Evolutionary conservation across 345 rosid genomes (phyloP), one percentile per base, ranked within the genome.

Genomic region (Rhodamnia rubescens): DNA sequence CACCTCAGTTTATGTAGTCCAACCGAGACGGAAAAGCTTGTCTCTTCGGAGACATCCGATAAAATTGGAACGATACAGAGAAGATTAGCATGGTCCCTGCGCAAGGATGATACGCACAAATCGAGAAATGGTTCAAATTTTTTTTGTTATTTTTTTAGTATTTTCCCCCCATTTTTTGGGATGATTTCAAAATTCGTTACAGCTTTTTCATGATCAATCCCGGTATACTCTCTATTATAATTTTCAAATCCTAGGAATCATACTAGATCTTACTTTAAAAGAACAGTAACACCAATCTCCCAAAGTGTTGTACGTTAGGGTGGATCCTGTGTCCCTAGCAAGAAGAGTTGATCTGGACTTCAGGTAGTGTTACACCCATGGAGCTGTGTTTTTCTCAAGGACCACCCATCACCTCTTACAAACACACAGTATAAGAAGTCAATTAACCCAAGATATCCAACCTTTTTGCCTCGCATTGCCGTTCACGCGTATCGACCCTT

Each of bases 21-120:
- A 4, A 69, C 12, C 1, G 4, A 36, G 13, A 2, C 0, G 0
- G 0, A 0, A 0, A 0, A 0, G 4, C 0, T 8, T 0, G 26
- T 18, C 78, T 36, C 78, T 32, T 36, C 0, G 78, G 78, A 36
- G 78, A 32, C 47, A 69, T 69, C 78, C 0, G 78, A 36, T 69
- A 32, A 69, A 36, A 69, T 69, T 69, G 80, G 26, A 69, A 69
- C 26, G 80, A 32, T 69, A 69, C 47, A 69, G 47, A 69, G 78
- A 69, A 69, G 78, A 69, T 69, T 69, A 69, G 78, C 47, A 69
- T 69, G 78, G 78, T 47, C 78, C 78, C 78, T 32, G 47, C 78
- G 24, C 78, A 69, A 69, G 78, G 78, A 69, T 69, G 47, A 69
- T 47, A 69, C 47, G 78, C 78, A 69, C 24, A 69, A 69, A 69